These are phyloP conservation scores for Neurospora crassa DNA, from an alignment of 2,329 filamentous ascomycete genomes.

Conservation along the genomic window DNA sequence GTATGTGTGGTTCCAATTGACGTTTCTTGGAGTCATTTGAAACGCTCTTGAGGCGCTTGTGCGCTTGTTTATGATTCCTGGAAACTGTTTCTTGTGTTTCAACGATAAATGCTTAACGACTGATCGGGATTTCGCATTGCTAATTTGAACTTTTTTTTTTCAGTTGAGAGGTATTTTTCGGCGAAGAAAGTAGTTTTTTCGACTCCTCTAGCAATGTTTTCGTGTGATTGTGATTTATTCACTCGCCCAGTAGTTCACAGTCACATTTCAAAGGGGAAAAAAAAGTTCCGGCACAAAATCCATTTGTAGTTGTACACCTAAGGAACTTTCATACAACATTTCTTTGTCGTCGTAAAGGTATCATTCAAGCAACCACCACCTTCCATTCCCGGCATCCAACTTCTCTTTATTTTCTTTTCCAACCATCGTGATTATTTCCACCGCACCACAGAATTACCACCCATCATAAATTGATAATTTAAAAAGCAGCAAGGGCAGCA, in stretches of 20 bases:
- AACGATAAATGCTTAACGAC: no score
- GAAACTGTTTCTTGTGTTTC: neutral
- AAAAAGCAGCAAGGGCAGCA: slow-evolving; percentile 16
- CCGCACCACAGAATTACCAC: neutral
- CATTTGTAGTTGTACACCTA: neutral
- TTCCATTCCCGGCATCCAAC: neutral
- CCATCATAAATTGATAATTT: neutral
- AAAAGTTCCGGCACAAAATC: neutral
- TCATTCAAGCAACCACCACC: neutral
- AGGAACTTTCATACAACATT: neutral
- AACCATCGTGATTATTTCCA: neutral
- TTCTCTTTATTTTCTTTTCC: neutral
- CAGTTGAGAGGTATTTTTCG: no score
- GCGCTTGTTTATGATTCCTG: neutral
- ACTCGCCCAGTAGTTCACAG: neutral
- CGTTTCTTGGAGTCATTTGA: no score
- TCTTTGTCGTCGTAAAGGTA: neutral
- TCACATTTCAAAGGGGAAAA: neutral
- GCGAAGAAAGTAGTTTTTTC: no score
- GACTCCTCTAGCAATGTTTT: no score
- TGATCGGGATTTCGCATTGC: no score
- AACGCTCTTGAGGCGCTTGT: no score
- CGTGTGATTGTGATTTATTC: neutral
- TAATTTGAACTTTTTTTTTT: no score
- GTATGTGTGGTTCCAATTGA: neutral